A percentile compares a stretch with the other conserved stretches of the same genome.
Conservation (phyloP, 768 basidiomycete species). For the Hypholoma sublateritium region DNA sequence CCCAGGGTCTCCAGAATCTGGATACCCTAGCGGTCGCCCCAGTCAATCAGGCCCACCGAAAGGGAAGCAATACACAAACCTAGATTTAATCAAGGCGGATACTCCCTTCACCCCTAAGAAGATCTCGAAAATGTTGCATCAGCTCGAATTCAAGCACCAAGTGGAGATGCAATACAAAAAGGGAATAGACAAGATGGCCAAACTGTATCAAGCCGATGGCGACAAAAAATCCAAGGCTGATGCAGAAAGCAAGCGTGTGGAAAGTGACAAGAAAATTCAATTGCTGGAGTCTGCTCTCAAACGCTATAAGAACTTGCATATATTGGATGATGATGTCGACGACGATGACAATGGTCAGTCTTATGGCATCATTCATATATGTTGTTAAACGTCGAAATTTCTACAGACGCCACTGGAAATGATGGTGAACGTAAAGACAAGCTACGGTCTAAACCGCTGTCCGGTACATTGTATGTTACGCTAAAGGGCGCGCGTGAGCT, state of each 20-base stretch:
- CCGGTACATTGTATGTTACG: slow-evolving; percentile 88
- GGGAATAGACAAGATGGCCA: slow-evolving; percentile 99
- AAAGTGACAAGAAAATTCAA: slow-evolving; percentile 96
- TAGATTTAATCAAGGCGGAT: slow-evolving; percentile 97
- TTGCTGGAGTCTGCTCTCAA: slow-evolving; percentile 89
- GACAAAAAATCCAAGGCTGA: slow-evolving; percentile 95
- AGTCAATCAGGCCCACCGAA: slow-evolving; percentile 40
- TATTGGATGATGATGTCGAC: slow-evolving; percentile 86
- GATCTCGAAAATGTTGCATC: slow-evolving; percentile 97
- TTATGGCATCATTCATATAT: slow-evolving; percentile 2
- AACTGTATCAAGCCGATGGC: slow-evolving; percentile 92
- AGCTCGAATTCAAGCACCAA: slow-evolving; percentile 98
- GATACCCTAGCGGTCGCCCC: slow-evolving; percentile 33
- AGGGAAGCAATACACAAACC: slow-evolving; percentile 73
- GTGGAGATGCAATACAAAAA: slow-evolving; percentile 98
- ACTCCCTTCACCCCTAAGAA: slow-evolving; percentile 94
- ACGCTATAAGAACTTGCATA: slow-evolving; percentile 93
- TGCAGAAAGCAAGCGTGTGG: slow-evolving; percentile 90
- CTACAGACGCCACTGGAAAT: slow-evolving; percentile 48
- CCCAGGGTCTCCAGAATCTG: slow-evolving; percentile 39
- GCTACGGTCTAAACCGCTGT: slow-evolving; percentile 88
- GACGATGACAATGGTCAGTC: slow-evolving; percentile 74
- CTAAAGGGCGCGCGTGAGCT: slow-evolving; percentile 91
- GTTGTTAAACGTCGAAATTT: neutral
- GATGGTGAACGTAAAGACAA: slow-evolving; percentile 92